Evolutionary conservation across 176 grass and related monocot species (phyloP), one percentile per base, ranked within the genome.

Genomic region (Alloteropsis semialata): DNA sequence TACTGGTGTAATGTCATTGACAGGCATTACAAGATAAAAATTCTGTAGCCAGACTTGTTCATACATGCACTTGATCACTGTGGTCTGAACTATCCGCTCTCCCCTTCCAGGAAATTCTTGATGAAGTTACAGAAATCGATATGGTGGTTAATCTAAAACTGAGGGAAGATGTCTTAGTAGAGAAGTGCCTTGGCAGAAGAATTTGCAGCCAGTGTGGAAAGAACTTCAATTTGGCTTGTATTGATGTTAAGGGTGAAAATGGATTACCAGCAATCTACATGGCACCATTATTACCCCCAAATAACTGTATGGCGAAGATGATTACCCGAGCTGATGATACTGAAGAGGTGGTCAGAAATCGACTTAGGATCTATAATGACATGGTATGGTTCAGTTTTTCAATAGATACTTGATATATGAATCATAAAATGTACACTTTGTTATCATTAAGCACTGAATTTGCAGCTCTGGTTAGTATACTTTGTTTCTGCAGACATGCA

Each of bases 71-170:
- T 55, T 69, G 38, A 77, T 65, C 12, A 37, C 64, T 21, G 2
- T 84, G 30, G 0, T 85, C 41, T 36, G 65, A 30, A 39, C 49
- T 85, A 51, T 67, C 9, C 34, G 37, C n/a, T 30, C 10, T 80
- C 1, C 34, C 49, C 77, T 70, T 78, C 74, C 54, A 99, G 96
- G 93, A 93, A 94, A 96, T 94, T 65, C 80, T 99, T 66, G 91
- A 92, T 7, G 93, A 83, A 18, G 89, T 96, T 76, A 90, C 88
- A 0, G 91, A 99, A 30, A 93, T 99, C 70, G 96, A 99, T 75
- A 94, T 99, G 83, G 96, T 99, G 3, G 87, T 99, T 62, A 99
- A 99, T 83, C 85, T 99, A 68, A 99, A 99, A 86, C 83, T 99
- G 73, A 91, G 93, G 81, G 91, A 99, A 90, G 93, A 99, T 71